Conservation (phyloP, 2,329 filamentous ascomycete species). For the Aspergillus brasiliensis region DNA sequence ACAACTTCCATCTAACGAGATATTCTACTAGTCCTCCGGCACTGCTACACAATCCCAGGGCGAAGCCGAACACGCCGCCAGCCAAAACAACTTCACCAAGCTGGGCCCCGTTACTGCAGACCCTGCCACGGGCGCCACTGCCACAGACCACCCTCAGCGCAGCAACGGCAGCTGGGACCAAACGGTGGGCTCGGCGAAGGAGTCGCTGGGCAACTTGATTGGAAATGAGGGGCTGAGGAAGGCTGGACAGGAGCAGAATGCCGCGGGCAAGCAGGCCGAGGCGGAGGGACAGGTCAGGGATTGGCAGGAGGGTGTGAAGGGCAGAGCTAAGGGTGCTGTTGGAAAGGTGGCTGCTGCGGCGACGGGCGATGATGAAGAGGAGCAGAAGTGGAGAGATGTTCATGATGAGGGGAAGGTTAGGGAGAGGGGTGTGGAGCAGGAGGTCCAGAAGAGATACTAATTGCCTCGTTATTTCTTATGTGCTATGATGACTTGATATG, state of each 20-base stretch:
- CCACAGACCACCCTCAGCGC: constrained; percentile 73
- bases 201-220: constrained; percentile 72
- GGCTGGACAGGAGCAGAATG: constrained; percentile 75
- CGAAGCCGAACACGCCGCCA: constrained; percentile 68
- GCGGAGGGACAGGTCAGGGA: constrained; percentile 80
- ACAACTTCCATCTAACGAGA: constrained; percentile 29
- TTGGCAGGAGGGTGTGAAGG: constrained; percentile 65
- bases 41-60: constrained; percentile 67
- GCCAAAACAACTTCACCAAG: constrained; percentile 69
- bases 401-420: constrained; percentile 83
- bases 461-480: no score
- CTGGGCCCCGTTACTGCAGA: constrained; percentile 68
- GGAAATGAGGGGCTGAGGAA: constrained; percentile 76
- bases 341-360: constrained; percentile 72
- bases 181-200: constrained; percentile 83
- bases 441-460: constrained; percentile 65
- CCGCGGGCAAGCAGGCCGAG: constrained; percentile 77
- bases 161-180: constrained; percentile 79
- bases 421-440: constrained; percentile 79
- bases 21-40: constrained; percentile 65
- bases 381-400: constrained; percentile 66
- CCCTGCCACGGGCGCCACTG: constrained; percentile 68
- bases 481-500: not conserved
- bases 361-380: constrained; percentile 67
- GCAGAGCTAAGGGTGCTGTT: constrained; percentile 70